Conservation (phyloP, 139 green algal species). For the Ettlia oleoabundans region DNA sequence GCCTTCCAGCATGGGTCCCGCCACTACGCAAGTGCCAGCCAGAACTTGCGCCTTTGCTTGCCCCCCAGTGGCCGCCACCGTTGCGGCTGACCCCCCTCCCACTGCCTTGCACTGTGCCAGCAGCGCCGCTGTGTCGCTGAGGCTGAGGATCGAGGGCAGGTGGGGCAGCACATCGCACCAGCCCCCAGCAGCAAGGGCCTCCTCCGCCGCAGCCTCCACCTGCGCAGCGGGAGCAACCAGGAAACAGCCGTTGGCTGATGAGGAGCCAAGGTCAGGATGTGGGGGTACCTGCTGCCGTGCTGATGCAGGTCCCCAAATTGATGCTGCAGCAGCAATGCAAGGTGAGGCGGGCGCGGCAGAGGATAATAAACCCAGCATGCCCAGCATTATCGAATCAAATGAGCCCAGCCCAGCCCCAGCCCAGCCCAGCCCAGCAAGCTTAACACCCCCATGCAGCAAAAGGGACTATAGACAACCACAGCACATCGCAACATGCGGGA, state of each 20-base stretch:
- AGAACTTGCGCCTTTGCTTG: constrained; percentile 47
- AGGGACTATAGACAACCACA: background rate
- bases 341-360: no score
- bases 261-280: background rate
- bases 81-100: no score
- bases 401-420: no score
- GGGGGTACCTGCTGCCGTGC: background rate
- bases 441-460: background rate
- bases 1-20: constrained; percentile 40
- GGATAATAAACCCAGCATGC: no score
- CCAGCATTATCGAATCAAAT: no score
- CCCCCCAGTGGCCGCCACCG: constrained; percentile 7
- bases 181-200: constrained; percentile 31
- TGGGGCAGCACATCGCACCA: constrained; percentile 58
- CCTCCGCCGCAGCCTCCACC: constrained; percentile 41
- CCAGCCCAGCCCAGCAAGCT: no score
- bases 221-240: background rate
- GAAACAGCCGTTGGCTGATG: no score
- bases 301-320: no score
- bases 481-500: background rate
- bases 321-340: no score
- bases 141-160: constrained; percentile 54
- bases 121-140: constrained; percentile 53
- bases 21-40: constrained; percentile 57
- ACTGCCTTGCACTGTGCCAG: constrained; percentile 39